Base-by-base conservation (phyloP, 2,329 filamentous ascomycete genomes). In the Dichotomopilus funicola region DNA sequence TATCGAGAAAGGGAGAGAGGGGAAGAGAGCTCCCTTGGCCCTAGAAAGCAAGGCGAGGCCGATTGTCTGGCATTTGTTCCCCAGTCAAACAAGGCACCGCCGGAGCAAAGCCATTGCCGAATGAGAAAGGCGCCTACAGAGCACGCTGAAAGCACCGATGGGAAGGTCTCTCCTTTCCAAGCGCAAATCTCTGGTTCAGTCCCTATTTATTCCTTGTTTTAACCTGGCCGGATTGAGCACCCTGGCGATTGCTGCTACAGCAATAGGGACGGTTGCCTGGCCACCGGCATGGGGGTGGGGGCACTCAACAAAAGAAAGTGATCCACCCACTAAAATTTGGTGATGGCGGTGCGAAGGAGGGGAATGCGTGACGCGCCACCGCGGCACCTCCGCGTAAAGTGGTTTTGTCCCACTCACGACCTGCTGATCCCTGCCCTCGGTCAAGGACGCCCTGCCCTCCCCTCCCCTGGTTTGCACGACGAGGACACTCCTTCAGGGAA, bases 311-410 rank as follows among this genome's bases (percentile, higher is more conserved):
- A 65, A 62, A 62, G 48, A 49, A 55, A 55, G 54, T 11, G 19
- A 41, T 31, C n/a, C 44, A 51, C 19, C 49, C 53, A 51, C 53
- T 51, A 51, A 54, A 43, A 55, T 51, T 55, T 45, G 54, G 55
- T 50, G 60, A 62, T 58, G 59, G 60, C 51, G 61, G 60, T 57
- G 62, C 59, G 56, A 37, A 48, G 52, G 42, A 56, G 53, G 37
- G 43, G 53, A 42, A 59, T 52, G 50, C 54, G 59, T 37, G 59
- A 65, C 62, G 60, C 64, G 62, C 61, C 53, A 56, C 57, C 59
- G 63, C 60, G 63, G 61, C 61, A 60, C 60, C 56, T 61, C 64
- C 65, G 66, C 61, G 66, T 68, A 66, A 65, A 68, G 66, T 67
- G 65, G 61, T 65, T 49, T 37, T 36, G 49, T 27, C 19, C 19